These are phyloP conservation scores for Aspergillus egyptiacus DNA, from an alignment of 495 filamentous ascomycete genomes.

Conservation along the genomic window DNA sequence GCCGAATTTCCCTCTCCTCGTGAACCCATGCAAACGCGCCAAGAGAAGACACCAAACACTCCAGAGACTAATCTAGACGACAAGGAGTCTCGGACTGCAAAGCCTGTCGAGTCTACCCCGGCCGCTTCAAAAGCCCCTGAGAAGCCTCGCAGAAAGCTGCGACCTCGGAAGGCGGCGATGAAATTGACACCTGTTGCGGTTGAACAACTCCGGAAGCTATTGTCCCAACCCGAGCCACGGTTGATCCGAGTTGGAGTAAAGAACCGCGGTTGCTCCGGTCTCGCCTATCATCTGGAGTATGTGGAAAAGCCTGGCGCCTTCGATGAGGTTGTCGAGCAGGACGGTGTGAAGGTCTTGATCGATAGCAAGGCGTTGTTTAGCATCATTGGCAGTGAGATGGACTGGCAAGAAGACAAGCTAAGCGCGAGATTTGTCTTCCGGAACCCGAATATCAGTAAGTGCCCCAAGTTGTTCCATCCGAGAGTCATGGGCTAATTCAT, in stretches of 20 bases:
- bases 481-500: conserved; percentile 29
- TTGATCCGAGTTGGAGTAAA: conserved; percentile 90
- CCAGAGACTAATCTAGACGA: conserved; percentile 46
- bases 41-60: conserved; percentile 18
- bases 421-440: conserved; percentile 85
- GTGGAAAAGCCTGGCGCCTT: conserved; percentile 83
- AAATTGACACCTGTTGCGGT: conserved; percentile 74
- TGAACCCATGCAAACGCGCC: conserved; percentile 19
- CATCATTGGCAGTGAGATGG: conserved; percentile 98
- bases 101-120: conserved; percentile 31
- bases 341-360: conserved; percentile 91
- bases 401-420: conserved; percentile 95
- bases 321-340: conserved; percentile 91
- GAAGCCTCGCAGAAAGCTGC: conserved; percentile 59
- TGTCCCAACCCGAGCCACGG: conserved; percentile 79
- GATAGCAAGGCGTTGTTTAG: conserved; percentile 96
- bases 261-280: conserved; percentile 90
- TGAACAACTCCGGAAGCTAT: conserved; percentile 63
- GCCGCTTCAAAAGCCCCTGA: conserved; percentile 30
- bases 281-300: conserved; percentile 94
- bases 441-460: conserved; percentile 98
- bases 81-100: conserved; percentile 58
- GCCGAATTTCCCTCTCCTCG: conserved; percentile 34
- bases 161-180: conserved; percentile 86
- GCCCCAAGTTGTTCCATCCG: conserved; percentile 1